Percentiles rank a stretch among this genome's conserved stretches.
Conservation (phyloP, 1,139 yeast genomes). For the Blastobotrys illinoisensis region DNA sequence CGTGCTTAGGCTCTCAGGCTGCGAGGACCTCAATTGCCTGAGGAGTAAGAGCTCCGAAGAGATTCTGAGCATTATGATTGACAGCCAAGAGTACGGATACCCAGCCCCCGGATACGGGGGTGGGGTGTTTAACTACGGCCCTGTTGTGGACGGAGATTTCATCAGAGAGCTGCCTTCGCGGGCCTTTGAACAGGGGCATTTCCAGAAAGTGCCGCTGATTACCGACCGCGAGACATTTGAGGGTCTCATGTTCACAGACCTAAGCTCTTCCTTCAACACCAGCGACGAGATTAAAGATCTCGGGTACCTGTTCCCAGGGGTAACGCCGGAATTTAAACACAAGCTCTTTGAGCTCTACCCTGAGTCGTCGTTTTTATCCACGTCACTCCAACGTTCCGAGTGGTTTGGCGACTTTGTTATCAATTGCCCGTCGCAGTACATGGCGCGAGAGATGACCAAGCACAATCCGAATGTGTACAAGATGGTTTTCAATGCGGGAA, state of each 20-base stretch:
- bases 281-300: constrained; percentile 8
- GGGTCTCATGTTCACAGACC: constrained; percentile 6
- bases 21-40: background rate
- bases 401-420: constrained; percentile 15
- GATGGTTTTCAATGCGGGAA: constrained; percentile 13
- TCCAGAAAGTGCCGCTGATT: constrained; percentile 12
- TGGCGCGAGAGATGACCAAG: constrained; percentile 9
- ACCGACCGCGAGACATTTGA: constrained; percentile 11
- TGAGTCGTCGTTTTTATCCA: constrained; percentile 4
- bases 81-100: background rate
- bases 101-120: constrained; percentile 13
- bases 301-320: constrained; percentile 4
- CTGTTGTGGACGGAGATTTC: constrained; percentile 15
- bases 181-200: constrained; percentile 11
- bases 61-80: background rate
- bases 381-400: constrained; percentile 7
- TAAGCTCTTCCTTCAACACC: constrained; percentile 2
- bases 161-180: constrained; percentile 5
- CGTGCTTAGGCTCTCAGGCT: background rate
- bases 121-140: constrained; percentile 12
- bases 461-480: constrained; percentile 7
- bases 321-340: background rate
- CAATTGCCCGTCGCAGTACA: constrained; percentile 13
- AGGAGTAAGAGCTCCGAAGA: background rate
- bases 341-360: constrained; percentile 7